Evolutionary conservation across 2,329 filamentous ascomycete species (phyloP), one percentile per base, ranked within the genome.

Genomic region (Fusarium setosum): DNA sequence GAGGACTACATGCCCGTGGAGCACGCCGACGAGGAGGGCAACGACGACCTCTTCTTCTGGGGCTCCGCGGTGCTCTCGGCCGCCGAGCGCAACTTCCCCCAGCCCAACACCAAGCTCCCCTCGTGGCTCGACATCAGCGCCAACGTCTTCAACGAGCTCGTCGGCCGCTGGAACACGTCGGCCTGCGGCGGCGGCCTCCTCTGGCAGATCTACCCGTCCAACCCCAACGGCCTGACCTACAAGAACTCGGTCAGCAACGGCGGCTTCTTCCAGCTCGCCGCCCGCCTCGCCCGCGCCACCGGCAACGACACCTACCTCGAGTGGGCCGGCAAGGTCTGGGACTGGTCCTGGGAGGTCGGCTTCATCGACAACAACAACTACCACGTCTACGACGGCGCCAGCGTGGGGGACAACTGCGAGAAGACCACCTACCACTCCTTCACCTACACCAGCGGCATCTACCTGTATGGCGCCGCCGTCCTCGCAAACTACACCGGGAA

Each of bases 181-280:
- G 77, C 81, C 35, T 96, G 93, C 72, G 83, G 82, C 23, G 93
- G 93, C 61, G 93, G 93, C 5, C 79, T 96, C 44, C 83, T 88
- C 56, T 95, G 92, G 92, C 93, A 97, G 80, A 93, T 97, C 68
- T 94, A 90, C 75, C 80, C 85, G 2, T 87, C 86, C 70, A 95
- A 96, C 74, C 80, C 81, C 44, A 88, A 88, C 63, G 93, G 93
- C 13, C 90, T 94, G 75, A 84, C 88, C 72, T 96, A 96, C 85
- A 96, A 94, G 79, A 95, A 95, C 80, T 85, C 89, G 6, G 87
- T 94, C 69, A 90, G 89, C 62, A 96, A 96, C 75, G 92, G 92
- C 38, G 90, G 89, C n/a, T 88, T 96, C 74, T 94, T 96, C 77
- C 90, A 94, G 72, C 83, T 97, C 12, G 89, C 90, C 5, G 92